phyloP scores from a whole-genome alignment of 2,329 filamentous ascomycete genomes.

The Arthrobotrys sphaeroides region DNA sequence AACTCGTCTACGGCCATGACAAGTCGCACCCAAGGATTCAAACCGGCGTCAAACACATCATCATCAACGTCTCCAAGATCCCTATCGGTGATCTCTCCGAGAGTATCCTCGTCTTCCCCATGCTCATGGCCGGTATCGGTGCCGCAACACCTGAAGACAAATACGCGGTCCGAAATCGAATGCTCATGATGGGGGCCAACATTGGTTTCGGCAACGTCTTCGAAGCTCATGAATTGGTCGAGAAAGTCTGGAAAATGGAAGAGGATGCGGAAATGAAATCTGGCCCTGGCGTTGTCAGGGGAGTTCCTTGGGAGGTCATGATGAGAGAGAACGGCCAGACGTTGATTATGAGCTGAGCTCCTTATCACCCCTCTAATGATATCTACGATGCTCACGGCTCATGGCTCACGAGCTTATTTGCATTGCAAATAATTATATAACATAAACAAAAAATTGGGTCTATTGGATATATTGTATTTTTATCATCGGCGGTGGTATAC shows the following conservation, averaged over 20 bases:
- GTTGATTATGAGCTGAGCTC: constrained; percentile 55
- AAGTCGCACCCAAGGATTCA: constrained; percentile 49
- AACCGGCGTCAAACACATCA: constrained; percentile 48
- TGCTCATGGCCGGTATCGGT: constrained; percentile 54
- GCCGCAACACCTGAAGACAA: constrained; percentile 43
- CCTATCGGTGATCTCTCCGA: constrained; percentile 53
- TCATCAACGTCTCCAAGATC: constrained; percentile 45
- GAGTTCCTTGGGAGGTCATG: constrained; percentile 44
- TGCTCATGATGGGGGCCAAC: constrained; percentile 52
- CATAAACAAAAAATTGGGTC: constrained; percentile 6
- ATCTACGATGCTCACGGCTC: constrained; percentile 41
- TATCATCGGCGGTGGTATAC: constrained; percentile 43
- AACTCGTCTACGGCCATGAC: constrained; percentile 46
- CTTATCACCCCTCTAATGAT: constrained; percentile 18
- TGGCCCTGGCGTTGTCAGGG: constrained; percentile 31
- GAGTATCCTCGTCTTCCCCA: constrained; percentile 55
- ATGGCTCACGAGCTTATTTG: constrained; percentile 13
- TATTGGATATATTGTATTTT: constrained; percentile 13
- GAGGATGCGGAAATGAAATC: constrained; percentile 32
- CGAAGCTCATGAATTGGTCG: constrained; percentile 51
- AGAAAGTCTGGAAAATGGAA: constrained; percentile 53
- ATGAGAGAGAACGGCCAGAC: constrained; percentile 51
- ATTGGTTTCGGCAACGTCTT: constrained; percentile 55
- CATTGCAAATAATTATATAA: neutral
- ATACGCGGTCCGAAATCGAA: constrained; percentile 41